phyloP scores from a whole-genome alignment of 345 rosid species.

The Aegle marmelos region DNA sequence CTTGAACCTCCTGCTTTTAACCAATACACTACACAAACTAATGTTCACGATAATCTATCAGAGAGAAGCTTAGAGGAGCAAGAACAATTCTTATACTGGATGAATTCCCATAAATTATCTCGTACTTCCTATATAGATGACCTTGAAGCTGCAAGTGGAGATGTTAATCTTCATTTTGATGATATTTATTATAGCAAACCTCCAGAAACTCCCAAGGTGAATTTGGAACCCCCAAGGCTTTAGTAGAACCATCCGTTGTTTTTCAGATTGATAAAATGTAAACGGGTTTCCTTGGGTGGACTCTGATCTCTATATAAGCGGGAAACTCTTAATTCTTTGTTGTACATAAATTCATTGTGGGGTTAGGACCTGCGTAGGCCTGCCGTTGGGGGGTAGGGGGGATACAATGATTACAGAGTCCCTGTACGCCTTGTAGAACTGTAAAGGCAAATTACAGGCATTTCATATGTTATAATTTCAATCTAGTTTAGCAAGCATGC shows the following conservation, averaged over 20 bases:
- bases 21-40: slow-evolving; percentile 14
- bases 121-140: slow-evolving; percentile 15
- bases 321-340: slow-evolving; percentile 44
- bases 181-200: slow-evolving; percentile 74
- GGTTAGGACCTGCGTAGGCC: slow-evolving; percentile 26
- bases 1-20: slow-evolving; percentile 80
- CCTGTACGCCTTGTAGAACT: slow-evolving; percentile 19
- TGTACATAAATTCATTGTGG: slow-evolving; percentile 41
- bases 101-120: slow-evolving; percentile 7
- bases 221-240: slow-evolving; percentile 27
- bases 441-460: slow-evolving; percentile 23
- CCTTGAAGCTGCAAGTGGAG: slow-evolving; percentile 46
- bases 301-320: not conserved
- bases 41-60: slow-evolving; percentile 27
- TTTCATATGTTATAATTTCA: not conserved
- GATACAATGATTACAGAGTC: not conserved
- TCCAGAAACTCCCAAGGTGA: slow-evolving; percentile 42
- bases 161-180: slow-evolving; percentile 69
- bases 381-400: slow-evolving; percentile 21
- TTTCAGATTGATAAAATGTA: slow-evolving; percentile 23
- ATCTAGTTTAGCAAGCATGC: not conserved
- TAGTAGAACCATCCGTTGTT: not conserved
- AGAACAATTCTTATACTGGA: slow-evolving; percentile 41
- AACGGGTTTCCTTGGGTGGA: slow-evolving; percentile 31
- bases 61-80: slow-evolving; percentile 53